These are phyloP conservation scores for Pseudogymnoascus sp. DNA, from an alignment of 2,329 filamentous ascomycete genomes.

Conservation along the genomic window DNA sequence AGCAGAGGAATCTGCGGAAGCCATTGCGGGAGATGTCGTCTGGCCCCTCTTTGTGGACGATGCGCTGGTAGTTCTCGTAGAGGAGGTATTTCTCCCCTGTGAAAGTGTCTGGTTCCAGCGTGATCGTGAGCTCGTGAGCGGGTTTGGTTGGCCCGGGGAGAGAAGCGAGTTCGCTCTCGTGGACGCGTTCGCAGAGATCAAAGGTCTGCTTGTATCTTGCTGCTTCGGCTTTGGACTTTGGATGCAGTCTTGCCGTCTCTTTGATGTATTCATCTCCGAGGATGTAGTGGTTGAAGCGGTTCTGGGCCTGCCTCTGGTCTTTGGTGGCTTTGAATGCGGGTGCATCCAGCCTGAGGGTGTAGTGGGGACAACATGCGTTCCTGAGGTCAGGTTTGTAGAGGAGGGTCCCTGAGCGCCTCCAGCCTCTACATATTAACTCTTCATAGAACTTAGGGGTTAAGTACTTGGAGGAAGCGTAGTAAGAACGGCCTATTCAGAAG, in stretches of 20 bases:
- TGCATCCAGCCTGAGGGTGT: constrained; percentile 69
- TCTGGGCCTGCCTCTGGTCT: constrained; percentile 68
- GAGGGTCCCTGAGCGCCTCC: constrained; percentile 65
- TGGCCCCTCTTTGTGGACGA: constrained; percentile 62
- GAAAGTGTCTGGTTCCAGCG: constrained; percentile 62
- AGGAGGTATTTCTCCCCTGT: constrained; percentile 69
- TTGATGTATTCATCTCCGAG: constrained; percentile 61
- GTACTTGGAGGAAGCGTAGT: constrained; percentile 58
- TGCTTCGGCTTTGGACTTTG: constrained; percentile 58
- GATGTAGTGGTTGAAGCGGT: constrained; percentile 68
- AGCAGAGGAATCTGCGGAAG: constrained; percentile 68
- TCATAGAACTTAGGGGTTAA: constrained; percentile 65
- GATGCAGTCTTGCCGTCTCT: constrained; percentile 56
- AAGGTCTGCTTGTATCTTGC: constrained; percentile 61
- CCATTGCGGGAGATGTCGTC: constrained; percentile 51
- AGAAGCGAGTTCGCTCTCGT: constrained; percentile 55
- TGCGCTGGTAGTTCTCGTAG: constrained; percentile 67
- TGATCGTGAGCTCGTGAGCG: constrained; percentile 61
- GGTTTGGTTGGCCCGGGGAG: constrained; percentile 41
- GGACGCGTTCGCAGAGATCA: constrained; percentile 57
- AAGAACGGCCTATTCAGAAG: constrained; percentile 54
- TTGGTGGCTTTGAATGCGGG: constrained; percentile 56
- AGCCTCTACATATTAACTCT: constrained; percentile 63
- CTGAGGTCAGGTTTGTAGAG: constrained; percentile 74
- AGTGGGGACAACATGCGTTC: constrained; percentile 85